phyloP scores from a whole-genome alignment of 768 basidiomycete species.

The Boletus reticulatus region DNA sequence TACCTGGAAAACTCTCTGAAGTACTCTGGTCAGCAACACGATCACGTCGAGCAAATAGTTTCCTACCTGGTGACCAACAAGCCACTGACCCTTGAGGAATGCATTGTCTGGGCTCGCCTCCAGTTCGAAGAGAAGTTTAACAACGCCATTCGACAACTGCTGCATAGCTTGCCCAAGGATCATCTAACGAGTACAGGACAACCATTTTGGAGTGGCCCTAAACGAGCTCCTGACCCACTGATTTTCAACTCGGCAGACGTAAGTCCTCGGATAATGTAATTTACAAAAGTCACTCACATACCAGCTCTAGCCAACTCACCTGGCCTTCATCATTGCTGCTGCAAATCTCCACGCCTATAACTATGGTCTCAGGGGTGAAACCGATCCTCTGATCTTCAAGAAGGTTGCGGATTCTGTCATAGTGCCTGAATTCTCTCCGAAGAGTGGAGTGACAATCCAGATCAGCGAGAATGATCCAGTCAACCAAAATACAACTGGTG shows the following conservation, averaged over 20 bases:
- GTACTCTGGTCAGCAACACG: constrained; percentile 87
- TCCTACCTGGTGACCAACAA: constrained; percentile 90
- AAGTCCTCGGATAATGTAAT: constrained; percentile 30
- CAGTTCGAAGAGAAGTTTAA: constrained; percentile 94
- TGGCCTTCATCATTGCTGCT: constrained; percentile 86
- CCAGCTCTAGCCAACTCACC: constrained; percentile 66
- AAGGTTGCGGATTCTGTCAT: constrained; percentile 80
- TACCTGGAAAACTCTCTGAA: constrained; percentile 89
- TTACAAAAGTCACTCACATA: constrained; percentile 10
- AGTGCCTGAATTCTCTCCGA: constrained; percentile 92
- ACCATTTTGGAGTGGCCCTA: constrained; percentile 99
- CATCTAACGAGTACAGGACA: constrained; percentile 87
- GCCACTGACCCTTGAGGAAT: constrained; percentile 95
- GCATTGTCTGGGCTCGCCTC: constrained; percentile 93
- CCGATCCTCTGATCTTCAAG: constrained; percentile 74
- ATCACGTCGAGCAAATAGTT: constrained; percentile 85
- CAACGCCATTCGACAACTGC: constrained; percentile 88
- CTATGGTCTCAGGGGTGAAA: constrained; percentile 92
- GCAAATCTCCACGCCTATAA: constrained; percentile 98
- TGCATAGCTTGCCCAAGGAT: constrained; percentile 95
- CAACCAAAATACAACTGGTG: constrained; percentile 44
- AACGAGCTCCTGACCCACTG: constrained; percentile 92
- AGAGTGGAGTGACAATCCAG: constrained; percentile 88
- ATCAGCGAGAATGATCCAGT: constrained; percentile 91
- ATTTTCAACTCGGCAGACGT: constrained; percentile 86